phyloP scores from a whole-genome alignment of 2,329 filamentous ascomycete species.

The Laburnicola sp. region DNA sequence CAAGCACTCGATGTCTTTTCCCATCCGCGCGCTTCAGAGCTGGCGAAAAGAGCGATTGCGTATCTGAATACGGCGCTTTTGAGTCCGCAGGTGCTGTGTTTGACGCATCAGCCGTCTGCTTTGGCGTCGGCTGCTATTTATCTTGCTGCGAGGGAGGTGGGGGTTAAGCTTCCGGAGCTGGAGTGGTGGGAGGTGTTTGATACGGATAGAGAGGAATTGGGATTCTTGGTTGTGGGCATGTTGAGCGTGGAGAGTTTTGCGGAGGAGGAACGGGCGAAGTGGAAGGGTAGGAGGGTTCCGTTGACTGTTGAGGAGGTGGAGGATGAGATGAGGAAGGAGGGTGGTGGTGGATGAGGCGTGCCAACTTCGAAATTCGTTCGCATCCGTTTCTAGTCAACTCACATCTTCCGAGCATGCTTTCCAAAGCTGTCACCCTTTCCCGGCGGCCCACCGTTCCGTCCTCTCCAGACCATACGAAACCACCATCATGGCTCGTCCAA shows the following conservation, averaged over 20 bases:
- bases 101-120: conserved; percentile 86
- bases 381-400: too few species aligned
- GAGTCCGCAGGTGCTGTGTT: conserved; percentile 84
- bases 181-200: conserved; percentile 99
- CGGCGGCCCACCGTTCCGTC: background rate
- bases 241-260: conserved; percentile 75
- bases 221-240: conserved; percentile 87
- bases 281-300: conserved; percentile 57
- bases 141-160: conserved; percentile 76
- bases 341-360: conserved; percentile 12
- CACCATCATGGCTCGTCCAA: conserved; percentile 2
- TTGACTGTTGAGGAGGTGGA: conserved; percentile 63
- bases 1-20: conserved; percentile 77
- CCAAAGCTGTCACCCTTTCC: background rate
- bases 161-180: conserved; percentile 75
- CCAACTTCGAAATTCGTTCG: too few species aligned
- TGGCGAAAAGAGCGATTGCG: conserved; percentile 69
- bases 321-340: conserved; percentile 59
- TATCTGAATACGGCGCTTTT: conserved; percentile 86
- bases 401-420: too few species aligned
- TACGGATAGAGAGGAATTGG: conserved; percentile 89
- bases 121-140: conserved; percentile 90
- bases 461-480: background rate
- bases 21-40: conserved; percentile 48
- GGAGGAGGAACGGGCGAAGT: conserved; percentile 60